A percentile compares a stretch with the other conserved stretches of the same genome.
Evolutionary conservation across 2,329 filamentous ascomycete species (phyloP).

Genomic region (Paramyrothecium roridum): DNA sequence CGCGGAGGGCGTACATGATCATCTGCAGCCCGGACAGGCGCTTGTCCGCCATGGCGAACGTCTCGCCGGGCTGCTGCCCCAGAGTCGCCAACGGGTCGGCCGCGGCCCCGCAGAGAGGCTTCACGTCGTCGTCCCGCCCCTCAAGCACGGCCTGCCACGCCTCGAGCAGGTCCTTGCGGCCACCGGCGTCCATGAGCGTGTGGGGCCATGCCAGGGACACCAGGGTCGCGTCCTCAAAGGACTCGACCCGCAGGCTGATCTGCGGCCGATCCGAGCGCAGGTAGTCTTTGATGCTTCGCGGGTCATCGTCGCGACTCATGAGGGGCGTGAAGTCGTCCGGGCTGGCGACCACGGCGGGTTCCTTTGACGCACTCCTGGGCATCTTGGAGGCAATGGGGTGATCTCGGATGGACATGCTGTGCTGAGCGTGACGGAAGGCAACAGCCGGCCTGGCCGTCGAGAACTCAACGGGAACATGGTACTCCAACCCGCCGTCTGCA

Average conservation of each 20-base stretch:
- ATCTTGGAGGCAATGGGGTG: slow-evolving; percentile 37
- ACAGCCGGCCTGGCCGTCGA: slow-evolving; percentile 32
- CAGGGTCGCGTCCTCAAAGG: slow-evolving; percentile 46
- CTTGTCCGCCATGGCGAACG: neutral
- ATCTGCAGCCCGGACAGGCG: neutral
- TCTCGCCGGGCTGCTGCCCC: neutral
- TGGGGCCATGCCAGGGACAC: slow-evolving; percentile 43
- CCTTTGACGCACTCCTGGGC: slow-evolving; percentile 21
- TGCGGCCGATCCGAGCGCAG: slow-evolving; percentile 37
- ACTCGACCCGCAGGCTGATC: slow-evolving; percentile 42
- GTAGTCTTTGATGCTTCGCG: slow-evolving; percentile 32
- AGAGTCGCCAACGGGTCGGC: too few relatives aligned
- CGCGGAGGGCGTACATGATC: neutral
- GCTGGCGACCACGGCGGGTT: neutral
- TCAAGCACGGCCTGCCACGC: slow-evolving; percentile 43
- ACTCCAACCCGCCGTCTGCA: slow-evolving; percentile 19
- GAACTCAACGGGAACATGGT: slow-evolving; percentile 27
- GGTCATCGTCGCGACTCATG: too few relatives aligned
- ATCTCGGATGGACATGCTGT: slow-evolving; percentile 32
- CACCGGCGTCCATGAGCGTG: slow-evolving; percentile 43
- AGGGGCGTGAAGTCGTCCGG: slow-evolving; percentile 10
- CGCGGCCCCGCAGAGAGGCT: slow-evolving; percentile 6
- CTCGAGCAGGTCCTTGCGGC: slow-evolving; percentile 34
- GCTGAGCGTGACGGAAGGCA: slow-evolving; percentile 31
- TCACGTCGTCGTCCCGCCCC: slow-evolving; percentile 37